Evolutionary conservation across 306 rosid species (phyloP).

Genomic region (Casuarina cunninghamiana): DNA sequence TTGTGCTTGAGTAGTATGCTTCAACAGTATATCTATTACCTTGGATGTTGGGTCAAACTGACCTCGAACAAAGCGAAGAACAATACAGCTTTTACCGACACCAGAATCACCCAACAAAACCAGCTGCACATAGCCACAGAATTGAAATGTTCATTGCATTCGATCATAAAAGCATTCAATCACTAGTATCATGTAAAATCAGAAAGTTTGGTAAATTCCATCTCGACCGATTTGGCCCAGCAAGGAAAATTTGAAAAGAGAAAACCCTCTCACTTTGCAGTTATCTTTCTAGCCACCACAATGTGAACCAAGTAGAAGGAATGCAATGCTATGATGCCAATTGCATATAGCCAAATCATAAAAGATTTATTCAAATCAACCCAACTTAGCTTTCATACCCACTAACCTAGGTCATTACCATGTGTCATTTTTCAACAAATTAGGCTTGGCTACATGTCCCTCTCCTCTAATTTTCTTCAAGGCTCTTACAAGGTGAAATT

Average conservation of each 20-base stretch:
- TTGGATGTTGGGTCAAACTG: conserved; percentile 98
- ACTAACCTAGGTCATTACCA: background rate
- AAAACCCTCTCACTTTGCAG: background rate
- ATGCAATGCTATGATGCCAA: background rate
- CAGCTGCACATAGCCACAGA: conserved; percentile 58
- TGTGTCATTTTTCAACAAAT: background rate
- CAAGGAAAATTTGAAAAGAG: conserved; percentile 9
- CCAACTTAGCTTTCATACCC: background rate
- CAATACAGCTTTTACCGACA: conserved; percentile 99
- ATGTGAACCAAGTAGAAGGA: background rate
- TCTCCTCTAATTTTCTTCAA: background rate
- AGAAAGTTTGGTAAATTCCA: conserved; percentile 9
- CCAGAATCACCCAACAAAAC: conserved; percentile 99
- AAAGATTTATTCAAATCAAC: background rate
- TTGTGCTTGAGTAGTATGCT: background rate
- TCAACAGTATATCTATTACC: conserved; percentile 48
- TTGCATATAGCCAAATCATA: background rate
- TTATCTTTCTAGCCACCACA: background rate
- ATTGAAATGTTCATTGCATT: conserved; percentile 25
- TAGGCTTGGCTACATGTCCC: background rate
- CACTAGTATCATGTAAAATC: conserved; percentile 6
- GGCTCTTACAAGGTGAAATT: background rate
- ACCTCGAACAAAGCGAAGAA: conserved; percentile 97
- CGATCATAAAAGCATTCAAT: conserved; percentile 16
- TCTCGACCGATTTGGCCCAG: background rate